Conservation (phyloP, 495 filamentous ascomycete genomes). For the Ramalina intermedia region DNA sequence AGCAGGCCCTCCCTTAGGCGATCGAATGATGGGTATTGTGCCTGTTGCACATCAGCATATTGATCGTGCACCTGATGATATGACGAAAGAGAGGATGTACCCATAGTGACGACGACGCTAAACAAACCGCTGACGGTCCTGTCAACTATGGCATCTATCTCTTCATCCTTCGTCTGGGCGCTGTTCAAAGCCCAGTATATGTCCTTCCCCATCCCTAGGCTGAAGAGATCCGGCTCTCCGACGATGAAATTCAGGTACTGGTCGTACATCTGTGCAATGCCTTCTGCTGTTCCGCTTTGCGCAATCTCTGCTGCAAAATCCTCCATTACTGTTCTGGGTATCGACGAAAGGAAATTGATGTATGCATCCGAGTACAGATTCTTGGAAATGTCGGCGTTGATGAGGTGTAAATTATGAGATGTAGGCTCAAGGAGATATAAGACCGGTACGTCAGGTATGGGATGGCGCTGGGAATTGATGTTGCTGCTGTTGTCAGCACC, state of each 20-base stretch:
- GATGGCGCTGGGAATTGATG: slow-evolving; percentile 66
- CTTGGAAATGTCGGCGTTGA: slow-evolving; percentile 76
- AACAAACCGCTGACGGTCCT: slow-evolving; percentile 88
- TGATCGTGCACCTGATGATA: neutral
- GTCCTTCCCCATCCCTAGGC: slow-evolving; percentile 73
- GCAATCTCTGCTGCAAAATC: slow-evolving; percentile 88
- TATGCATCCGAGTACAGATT: slow-evolving; percentile 88
- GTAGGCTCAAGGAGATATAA: slow-evolving; percentile 92
- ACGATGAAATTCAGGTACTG: slow-evolving; percentile 98
- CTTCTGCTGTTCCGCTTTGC: slow-evolving; percentile 65
- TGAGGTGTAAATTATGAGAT: slow-evolving; percentile 57
- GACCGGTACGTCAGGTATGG: slow-evolving; percentile 92
- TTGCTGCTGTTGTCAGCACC: slow-evolving; percentile 36
- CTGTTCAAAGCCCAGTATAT: slow-evolving; percentile 94
- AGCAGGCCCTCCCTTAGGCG: slow-evolving; percentile 79
- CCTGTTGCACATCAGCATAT: slow-evolving; percentile 27
- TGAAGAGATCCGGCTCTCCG: slow-evolving; percentile 90
- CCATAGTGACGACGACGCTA: slow-evolving; percentile 94
- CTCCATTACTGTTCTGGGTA: slow-evolving; percentile 83
- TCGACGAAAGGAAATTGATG: slow-evolving; percentile 92
- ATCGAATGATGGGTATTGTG: slow-evolving; percentile 85
- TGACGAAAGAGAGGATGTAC: slow-evolving; percentile 28
- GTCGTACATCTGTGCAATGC: slow-evolving; percentile 85
- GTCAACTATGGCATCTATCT: slow-evolving; percentile 74
- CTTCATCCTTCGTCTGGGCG: slow-evolving; percentile 74